Percentiles rank a stretch among this genome's conserved stretches.
phyloP scores from a whole-genome alignment of 2,329 filamentous ascomycete genomes.

The Lizonia empirigonia region DNA sequence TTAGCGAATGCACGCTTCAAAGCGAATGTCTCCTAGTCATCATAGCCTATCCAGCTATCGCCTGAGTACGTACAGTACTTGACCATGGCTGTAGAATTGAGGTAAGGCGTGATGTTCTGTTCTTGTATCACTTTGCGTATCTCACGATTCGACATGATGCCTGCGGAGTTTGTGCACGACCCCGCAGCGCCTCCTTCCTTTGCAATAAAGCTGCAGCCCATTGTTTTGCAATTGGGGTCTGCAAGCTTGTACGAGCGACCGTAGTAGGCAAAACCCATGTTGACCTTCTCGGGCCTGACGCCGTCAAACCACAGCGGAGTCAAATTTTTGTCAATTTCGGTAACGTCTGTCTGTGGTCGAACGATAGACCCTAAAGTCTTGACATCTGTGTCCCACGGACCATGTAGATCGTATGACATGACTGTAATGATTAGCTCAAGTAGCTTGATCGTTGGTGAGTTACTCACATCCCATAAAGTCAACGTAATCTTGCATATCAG shows the following conservation, averaged over 20 bases:
- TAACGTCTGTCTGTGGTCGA: not conserved
- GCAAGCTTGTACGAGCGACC: constrained; percentile 42
- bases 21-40: constrained; percentile 46
- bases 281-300: constrained; percentile 50
- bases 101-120: constrained; percentile 22
- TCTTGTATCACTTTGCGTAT: constrained; percentile 41
- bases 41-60: constrained; percentile 49
- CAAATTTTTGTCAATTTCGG: not conserved
- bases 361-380: constrained; percentile 1
- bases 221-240: constrained; percentile 18
- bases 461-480: constrained; percentile 47
- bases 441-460: no score
- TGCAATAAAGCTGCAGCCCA: constrained; percentile 21
- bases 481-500: constrained; percentile 37
- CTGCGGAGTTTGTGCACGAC: constrained; percentile 32
- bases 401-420: constrained; percentile 28
- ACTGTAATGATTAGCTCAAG: constrained; percentile 47
- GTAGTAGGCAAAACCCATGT: constrained; percentile 56
- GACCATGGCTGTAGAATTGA: constrained; percentile 36
- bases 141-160: constrained; percentile 42
- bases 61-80: constrained; percentile 42
- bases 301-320: constrained; percentile 54
- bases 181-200: constrained; percentile 21
- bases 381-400: constrained; percentile 42
- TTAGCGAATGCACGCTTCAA: constrained; percentile 55